Evolutionary conservation across 2,329 filamentous ascomycete genomes (phyloP).

Genomic region (Alternaria atra): DNA sequence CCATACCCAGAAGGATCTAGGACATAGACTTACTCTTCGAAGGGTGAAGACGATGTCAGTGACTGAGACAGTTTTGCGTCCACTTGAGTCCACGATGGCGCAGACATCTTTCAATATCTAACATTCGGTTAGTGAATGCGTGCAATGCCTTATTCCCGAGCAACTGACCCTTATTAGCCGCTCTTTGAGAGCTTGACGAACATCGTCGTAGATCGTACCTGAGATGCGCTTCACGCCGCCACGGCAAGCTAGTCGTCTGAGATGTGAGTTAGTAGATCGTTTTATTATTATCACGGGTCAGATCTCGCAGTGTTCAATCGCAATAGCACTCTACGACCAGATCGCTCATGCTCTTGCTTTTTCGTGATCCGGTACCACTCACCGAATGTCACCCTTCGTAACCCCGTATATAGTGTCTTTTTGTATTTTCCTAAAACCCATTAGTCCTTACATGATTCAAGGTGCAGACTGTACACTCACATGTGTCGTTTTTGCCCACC

Average conservation of each 20-base stretch:
- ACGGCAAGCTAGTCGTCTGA: constrained; percentile 73
- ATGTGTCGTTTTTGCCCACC: constrained; percentile 32
- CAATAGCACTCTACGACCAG: not conserved
- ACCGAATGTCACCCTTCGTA: constrained; percentile 49
- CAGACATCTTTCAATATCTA: constrained; percentile 38
- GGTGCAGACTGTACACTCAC: constrained; percentile 21
- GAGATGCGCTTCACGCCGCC: constrained; percentile 81
- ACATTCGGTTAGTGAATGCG: not conserved
- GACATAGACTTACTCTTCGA: constrained; percentile 35
- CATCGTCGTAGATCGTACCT: constrained; percentile 69
- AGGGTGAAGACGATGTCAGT: constrained; percentile 44
- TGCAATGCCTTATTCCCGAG: too few relatives aligned
- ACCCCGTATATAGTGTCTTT: constrained; percentile 47
- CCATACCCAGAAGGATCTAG: not conserved
- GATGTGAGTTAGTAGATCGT: constrained; percentile 16
- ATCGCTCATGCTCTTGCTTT: not conserved
- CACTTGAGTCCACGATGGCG: constrained; percentile 36
- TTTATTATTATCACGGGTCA: not conserved
- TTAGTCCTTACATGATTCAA: constrained; percentile 13
- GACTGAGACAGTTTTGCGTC: constrained; percentile 42
- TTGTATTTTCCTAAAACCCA: constrained; percentile 37
- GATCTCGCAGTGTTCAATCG: too few relatives aligned
- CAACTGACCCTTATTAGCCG: constrained; percentile 54
- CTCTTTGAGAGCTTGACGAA: constrained; percentile 61
- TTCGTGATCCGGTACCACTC: constrained; percentile 15